Percentiles rank a stretch among this genome's conserved stretches.
Conservation (phyloP, 2,329 filamentous ascomycete species). For the Clonostachys sp. region DNA sequence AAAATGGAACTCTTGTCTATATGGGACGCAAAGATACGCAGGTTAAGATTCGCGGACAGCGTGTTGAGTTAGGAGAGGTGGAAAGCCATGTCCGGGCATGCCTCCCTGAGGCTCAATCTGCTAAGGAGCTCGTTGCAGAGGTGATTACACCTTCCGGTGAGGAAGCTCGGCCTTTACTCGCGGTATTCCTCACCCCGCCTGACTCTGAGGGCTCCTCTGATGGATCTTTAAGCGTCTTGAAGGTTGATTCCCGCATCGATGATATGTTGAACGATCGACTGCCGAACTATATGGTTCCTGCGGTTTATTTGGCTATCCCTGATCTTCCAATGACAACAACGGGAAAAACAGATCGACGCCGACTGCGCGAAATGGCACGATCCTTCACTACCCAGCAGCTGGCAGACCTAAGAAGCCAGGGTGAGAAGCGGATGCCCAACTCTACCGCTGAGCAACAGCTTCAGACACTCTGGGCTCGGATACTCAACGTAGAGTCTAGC, state of each 20-base stretch:
- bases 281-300: slow-evolving; percentile 4
- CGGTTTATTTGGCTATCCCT: slow-evolving; percentile 1
- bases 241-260: background rate
- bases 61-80: slow-evolving; percentile 41
- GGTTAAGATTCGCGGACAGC: slow-evolving; percentile 54
- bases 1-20: slow-evolving; percentile 21
- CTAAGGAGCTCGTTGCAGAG: slow-evolving; percentile 1
- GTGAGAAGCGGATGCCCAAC: background rate
- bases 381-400: background rate
- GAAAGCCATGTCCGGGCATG: slow-evolving; percentile 5
- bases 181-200: background rate
- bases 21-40: slow-evolving; percentile 49
- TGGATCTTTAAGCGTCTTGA: background rate
- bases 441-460: background rate
- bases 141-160: background rate
- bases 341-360: background rate
- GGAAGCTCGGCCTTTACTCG: background rate
- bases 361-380: background rate
- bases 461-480: background rate
- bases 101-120: background rate
- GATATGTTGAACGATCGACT: background rate
- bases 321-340: background rate
- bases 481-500: background rate
- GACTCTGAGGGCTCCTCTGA: background rate
- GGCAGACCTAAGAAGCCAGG: background rate